phyloP scores from a whole-genome alignment of 2,329 filamentous ascomycete species.

The Fusarium ramigenum region DNA sequence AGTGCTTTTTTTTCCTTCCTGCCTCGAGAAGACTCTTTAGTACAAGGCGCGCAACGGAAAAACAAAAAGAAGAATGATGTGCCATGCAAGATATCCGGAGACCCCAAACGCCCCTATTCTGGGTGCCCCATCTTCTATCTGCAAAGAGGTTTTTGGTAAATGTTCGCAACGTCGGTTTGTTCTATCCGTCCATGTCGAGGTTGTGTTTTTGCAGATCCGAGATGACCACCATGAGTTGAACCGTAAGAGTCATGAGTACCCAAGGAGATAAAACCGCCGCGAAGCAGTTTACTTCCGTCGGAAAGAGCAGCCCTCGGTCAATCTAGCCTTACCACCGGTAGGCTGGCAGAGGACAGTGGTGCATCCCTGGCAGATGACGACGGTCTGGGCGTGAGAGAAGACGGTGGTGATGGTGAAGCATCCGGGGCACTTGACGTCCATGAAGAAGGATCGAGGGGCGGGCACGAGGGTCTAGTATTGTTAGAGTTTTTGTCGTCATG shows the following conservation, averaged over 20 bases:
- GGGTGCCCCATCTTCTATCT: conserved; percentile 78
- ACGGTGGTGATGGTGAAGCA: conserved; percentile 99
- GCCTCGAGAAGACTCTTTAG: conserved; percentile 55
- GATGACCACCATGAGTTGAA: conserved; percentile 63
- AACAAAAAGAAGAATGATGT: conserved; percentile 59
- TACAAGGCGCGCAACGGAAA: conserved; percentile 58
- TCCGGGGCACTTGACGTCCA: conserved; percentile 99
- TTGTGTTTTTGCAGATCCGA: conserved; percentile 67
- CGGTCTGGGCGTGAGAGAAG: conserved; percentile 99
- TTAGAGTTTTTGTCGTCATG: conserved; percentile 39
- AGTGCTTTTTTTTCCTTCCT: conserved; percentile 56
- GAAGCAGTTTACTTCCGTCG: conserved; percentile 91
- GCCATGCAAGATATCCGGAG: conserved; percentile 84
- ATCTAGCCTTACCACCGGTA: conserved; percentile 97
- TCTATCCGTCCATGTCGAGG: conserved; percentile 61
- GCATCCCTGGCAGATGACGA: conserved; percentile 99
- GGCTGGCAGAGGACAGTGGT: conserved; percentile 99
- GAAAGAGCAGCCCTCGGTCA: conserved; percentile 99
- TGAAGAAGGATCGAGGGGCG: conserved; percentile 98
- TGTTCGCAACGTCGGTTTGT: conserved; percentile 57
- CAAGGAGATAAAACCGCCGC: conserved; percentile 58
- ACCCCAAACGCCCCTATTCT: conserved; percentile 77
- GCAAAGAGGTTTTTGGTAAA: conserved; percentile 58
- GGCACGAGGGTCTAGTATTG: conserved; percentile 83
- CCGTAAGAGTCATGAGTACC: conserved; percentile 60